Conservation (phyloP, 306 rosid species). For the Malus domestica region ASM211411v1 NC_041805.1:33481001-33481500, state of each 20-base stretch:
- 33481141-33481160: conserved; percentile 31
- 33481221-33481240: conserved; percentile 54
- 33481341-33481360: conserved; percentile 12
- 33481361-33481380: conserved; percentile 29
- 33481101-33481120: background rate
- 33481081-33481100: conserved; percentile 24
- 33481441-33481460: background rate
- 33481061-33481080: conserved; percentile 26
- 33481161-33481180: background rate
- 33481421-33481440: conserved; percentile 36
- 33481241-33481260: conserved; percentile 12
- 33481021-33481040: conserved; percentile 25
- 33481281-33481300: conserved; percentile 14
- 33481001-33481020: conserved; percentile 90
- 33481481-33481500: background rate
- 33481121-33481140: conserved; percentile 20
- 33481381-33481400: conserved; percentile 8
- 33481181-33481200: conserved; percentile 6
- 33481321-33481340: conserved; percentile 28
- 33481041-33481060: conserved; percentile 37
- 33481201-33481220: conserved; percentile 24
- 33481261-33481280: background rate
- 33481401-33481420: conserved; percentile 12
- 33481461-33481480: background rate
- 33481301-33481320: conserved; percentile 41